These are phyloP conservation scores for Lathyrus oleraceus DNA, from an alignment of 306 rosid genomes.

Conservation along the genomic window DNA sequence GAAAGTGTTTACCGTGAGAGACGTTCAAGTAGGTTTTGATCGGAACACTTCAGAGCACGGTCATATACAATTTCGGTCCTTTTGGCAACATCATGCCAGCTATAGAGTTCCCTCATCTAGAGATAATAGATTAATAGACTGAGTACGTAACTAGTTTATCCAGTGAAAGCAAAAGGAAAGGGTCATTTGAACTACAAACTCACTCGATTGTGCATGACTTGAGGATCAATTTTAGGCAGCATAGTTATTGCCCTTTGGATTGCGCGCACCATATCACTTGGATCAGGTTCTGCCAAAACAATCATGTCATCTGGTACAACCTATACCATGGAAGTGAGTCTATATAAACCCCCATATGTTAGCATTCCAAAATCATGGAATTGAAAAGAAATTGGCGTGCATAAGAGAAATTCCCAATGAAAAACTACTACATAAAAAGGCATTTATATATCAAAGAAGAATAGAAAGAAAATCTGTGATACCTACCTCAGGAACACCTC, in stretches of 20 bases:
- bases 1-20: slow-evolving; percentile 63
- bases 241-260: slow-evolving; percentile 67
- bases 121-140: background rate
- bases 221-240: slow-evolving; percentile 82
- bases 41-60: slow-evolving; percentile 68
- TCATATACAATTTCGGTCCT: slow-evolving; percentile 88
- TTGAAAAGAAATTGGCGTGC: background rate
- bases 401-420: background rate
- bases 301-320: slow-evolving; percentile 93
- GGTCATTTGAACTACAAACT: slow-evolving; percentile 40
- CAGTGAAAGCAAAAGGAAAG: slow-evolving; percentile 29
- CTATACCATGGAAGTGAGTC: slow-evolving; percentile 51
- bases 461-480: slow-evolving; percentile 9
- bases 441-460: slow-evolving; percentile 12
- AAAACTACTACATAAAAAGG: slow-evolving; percentile 24
- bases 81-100: slow-evolving; percentile 91
- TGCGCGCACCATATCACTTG: slow-evolving; percentile 80
- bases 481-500: slow-evolving; percentile 92
- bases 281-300: slow-evolving; percentile 89
- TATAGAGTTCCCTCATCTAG: slow-evolving; percentile 77
- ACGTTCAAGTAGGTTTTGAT: slow-evolving; percentile 64
- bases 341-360: slow-evolving; percentile 13
- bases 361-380: too few species aligned
- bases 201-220: slow-evolving; percentile 86
- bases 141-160: slow-evolving; percentile 8